Conservation (phyloP, 1,139 yeast species). For the Geotrichum australiense region DNA sequence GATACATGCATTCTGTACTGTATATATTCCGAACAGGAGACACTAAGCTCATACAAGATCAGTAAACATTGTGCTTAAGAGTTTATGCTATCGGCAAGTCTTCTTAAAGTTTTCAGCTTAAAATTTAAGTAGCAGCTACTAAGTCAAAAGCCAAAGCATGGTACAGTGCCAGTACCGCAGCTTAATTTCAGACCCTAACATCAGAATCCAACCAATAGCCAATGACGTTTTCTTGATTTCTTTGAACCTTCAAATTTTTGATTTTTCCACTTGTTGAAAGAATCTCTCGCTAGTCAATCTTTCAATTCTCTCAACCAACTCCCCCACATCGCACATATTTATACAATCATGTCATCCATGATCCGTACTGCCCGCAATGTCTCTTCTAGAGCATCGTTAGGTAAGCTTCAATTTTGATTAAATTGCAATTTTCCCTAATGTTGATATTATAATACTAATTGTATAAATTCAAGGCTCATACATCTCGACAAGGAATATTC, state of each 20-base stretch:
- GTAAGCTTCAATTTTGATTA: slow-evolving; percentile 13
- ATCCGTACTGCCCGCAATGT: slow-evolving; percentile 17
- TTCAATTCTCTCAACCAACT: background rate
- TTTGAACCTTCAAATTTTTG: slow-evolving; percentile 2
- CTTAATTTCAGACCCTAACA: slow-evolving; percentile 5
- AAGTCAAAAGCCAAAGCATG: background rate
- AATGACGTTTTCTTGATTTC: slow-evolving; percentile 10
- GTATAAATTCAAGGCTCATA: slow-evolving; percentile 6
- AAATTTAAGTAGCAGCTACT: background rate
- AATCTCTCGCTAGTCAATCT: background rate
- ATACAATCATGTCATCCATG: slow-evolving; percentile 10
- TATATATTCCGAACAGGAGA: too few relatives aligned
- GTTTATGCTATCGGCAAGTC: too few relatives aligned
- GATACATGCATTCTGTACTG: too few relatives aligned
- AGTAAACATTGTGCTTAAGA: too few relatives aligned
- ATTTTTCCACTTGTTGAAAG: slow-evolving; percentile 1
- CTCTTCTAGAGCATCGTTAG: slow-evolving; percentile 15
- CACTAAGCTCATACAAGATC: too few relatives aligned
- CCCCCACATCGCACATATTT: slow-evolving; percentile 3
- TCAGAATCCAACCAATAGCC: slow-evolving; percentile 13
- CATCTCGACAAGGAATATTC: slow-evolving; percentile 26
- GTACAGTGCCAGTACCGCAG: too few relatives aligned
- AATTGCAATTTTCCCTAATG: too few relatives aligned
- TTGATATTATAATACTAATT: too few relatives aligned
- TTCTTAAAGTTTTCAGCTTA: too few relatives aligned